Evolutionary conservation across 371 early-diverging fungal genomes (phyloP), one percentile per base, ranked within the genome.

Genomic region (Mucor irregularis): DNA sequence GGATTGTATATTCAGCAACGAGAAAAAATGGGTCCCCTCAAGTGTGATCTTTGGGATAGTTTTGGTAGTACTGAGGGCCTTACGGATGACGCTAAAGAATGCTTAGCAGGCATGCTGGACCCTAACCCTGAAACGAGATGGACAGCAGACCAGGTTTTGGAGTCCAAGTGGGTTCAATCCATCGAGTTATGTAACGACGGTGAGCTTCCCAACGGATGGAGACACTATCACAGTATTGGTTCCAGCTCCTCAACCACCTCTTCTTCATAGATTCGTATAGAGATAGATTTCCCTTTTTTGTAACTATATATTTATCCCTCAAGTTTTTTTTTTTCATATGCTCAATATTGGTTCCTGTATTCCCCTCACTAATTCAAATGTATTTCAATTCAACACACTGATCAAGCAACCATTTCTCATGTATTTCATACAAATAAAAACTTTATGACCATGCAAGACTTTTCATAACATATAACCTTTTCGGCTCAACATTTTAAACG

Each of bases 121-220:
- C 81, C 78, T 13, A 58, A 78, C 26, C 72, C 80, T 2, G 43
- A 62, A 5, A 73, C 73, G 11, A 73, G 83, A 21, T 78, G 72
- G 74, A 75, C 71, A 9, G 69, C 71, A 7, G 54, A 56, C 24
- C 71, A 73, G 35, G 74, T 70, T 4, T 56, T 83, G 6, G 73
- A 71, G 8, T 69, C 73, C 4, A 60, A 61, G 4, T 83, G 83
- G 83, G 56, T 82, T 46, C 44, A 70, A 11, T 42, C 44, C 4
- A 52, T 72, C 8, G 79, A 80, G 28, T 52, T 70, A 26, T 82
- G 83, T 51, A 61, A 72, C 17, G 74, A 78, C 5, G 70, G 76
- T 5, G 62, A 63, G 8, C 61, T 76, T 0, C 64, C 68, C 16
- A 71, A 73, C 39, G 74, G 74, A 34, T 71, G 68, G 71, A 54